Evolutionary conservation across 1,139 yeast species (phyloP), one percentile per base, ranked within the genome.

Genomic region (Hyphopichia wangnamkhiaoensis): DNA sequence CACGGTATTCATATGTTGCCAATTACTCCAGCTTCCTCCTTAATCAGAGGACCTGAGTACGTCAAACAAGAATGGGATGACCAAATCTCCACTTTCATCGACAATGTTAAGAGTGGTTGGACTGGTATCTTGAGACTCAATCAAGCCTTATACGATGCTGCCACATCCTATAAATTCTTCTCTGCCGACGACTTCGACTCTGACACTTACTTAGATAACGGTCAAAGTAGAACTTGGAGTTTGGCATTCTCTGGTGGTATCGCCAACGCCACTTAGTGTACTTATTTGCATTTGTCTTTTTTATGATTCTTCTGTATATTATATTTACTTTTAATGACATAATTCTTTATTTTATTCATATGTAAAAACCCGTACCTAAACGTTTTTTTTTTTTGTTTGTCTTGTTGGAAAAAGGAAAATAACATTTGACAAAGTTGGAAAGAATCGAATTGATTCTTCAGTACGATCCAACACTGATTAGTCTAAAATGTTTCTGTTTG

Each of bases 1-100:
- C 98, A 91, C 55, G 96, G 97, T 57, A 91, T 93, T 46, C 98
- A 93, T 59, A 93, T 94, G 84, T 73, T 93, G 20, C 68, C 96
- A 12, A 65, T 84, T 26, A 85, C 93, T 0, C 89, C 95, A 0
- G 75, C 82, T 14, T 83, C 94, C n/a, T 79, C 89, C 0, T 79
- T 71, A 46, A 72, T 86, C 29, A 74, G 95, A 53, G 63, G 71
- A 3, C 77, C 87, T 1, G 59, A 63, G 2, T 88, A 81, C 60
- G 91, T 81, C 6, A 50, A 65, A 44, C 78, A 86, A 58, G 96
- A 88, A 61, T 88, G 94, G 95, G 66, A 68, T 20, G 63, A 66
- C 40, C 58, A 61, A 46, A 56, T 82, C 13, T 58, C 68, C 7
- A 42, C 49, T 1, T 66, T 85, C 40, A 73, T 80, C 4, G 68